phyloP scores from a whole-genome alignment of 441 rosid genomes.

The Mallotus japonicus region DNA sequence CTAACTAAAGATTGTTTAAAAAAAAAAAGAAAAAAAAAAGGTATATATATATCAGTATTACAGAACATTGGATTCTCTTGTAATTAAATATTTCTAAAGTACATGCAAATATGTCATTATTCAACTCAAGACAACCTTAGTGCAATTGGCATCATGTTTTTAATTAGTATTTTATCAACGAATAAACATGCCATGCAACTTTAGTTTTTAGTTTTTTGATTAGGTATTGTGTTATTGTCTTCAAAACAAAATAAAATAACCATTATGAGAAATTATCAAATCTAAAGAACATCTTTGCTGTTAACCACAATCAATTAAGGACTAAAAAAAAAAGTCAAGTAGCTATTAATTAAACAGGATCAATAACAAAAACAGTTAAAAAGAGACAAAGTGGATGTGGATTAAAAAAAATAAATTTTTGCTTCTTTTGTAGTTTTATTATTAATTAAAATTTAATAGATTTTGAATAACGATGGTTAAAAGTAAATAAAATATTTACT shows the following conservation, averaged over 20 bases:
- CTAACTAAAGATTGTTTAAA: too few relatives aligned
- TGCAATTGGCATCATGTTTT: not conserved
- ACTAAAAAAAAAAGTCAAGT: not conserved
- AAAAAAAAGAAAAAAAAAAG: not conserved
- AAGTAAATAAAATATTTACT: not conserved
- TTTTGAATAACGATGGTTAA: too few relatives aligned
- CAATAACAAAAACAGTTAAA: not conserved
- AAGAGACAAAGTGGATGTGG: conserved; percentile 8
- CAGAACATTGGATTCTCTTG: not conserved
- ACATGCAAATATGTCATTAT: not conserved
- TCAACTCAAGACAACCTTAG: not conserved
- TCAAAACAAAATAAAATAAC: not conserved
- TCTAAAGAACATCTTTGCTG: not conserved
- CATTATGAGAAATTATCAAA: not conserved
- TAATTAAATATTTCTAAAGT: not conserved
- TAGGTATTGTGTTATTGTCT: not conserved
- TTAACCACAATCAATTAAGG: not conserved
- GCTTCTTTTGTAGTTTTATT: too few relatives aligned
- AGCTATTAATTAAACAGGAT: not conserved
- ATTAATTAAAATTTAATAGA: too few relatives aligned
- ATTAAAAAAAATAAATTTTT: not conserved
- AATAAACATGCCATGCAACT: too few relatives aligned
- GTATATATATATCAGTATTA: not conserved
- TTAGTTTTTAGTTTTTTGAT: not conserved
- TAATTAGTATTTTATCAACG: not conserved